phyloP scores from a whole-genome alignment of 208 protist genomes.

The Acanthamoeba triangularis region DNA sequence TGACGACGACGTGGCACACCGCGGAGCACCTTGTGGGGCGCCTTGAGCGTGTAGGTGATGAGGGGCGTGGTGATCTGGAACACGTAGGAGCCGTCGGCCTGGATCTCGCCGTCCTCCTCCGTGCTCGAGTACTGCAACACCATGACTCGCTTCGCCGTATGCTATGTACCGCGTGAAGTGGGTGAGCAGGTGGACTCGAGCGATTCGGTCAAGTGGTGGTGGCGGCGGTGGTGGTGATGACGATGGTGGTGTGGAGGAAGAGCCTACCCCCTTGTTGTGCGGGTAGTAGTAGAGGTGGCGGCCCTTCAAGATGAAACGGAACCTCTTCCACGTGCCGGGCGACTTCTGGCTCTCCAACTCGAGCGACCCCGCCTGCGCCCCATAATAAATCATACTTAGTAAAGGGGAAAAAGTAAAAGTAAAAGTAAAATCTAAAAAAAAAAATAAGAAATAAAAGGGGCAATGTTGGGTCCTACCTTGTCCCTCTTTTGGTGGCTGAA shows the following conservation, averaged over 20 bases:
- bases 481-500: not conserved
- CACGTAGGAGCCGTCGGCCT: constrained; percentile 29
- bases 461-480: too few relatives aligned
- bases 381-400: not conserved
- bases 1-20: too few relatives aligned
- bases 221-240: not conserved
- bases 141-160: not conserved
- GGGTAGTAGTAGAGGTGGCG: constrained; percentile 57
- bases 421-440: too few relatives aligned
- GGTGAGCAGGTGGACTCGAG: too few relatives aligned
- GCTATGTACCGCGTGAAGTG: not conserved
- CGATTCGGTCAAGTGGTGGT: not conserved
- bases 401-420: too few relatives aligned
- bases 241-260: too few relatives aligned
- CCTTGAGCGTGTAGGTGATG: constrained; percentile 48
- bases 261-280: not conserved
- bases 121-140: constrained; percentile 26
- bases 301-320: constrained; percentile 35
- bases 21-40: not conserved
- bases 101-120: not conserved
- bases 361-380: not conserved
- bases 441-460: too few relatives aligned
- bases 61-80: constrained; percentile 6
- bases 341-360: constrained; percentile 44
- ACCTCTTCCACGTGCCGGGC: constrained; percentile 29